Conservation (phyloP, 768 basidiomycete species). For the Pholiota conissans region DNA sequence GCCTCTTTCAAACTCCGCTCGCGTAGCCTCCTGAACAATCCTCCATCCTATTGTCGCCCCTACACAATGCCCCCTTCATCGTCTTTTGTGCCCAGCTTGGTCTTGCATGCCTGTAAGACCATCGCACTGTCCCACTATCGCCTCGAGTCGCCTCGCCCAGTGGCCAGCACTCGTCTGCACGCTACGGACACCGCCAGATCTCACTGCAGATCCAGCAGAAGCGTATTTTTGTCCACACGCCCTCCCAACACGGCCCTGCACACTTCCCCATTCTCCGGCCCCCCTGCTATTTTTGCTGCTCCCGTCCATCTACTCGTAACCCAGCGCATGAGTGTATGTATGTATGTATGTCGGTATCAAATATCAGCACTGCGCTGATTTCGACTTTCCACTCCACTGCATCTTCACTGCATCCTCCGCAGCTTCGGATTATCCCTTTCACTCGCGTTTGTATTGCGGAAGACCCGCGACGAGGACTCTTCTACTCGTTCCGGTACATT, state of each 20-base stretch:
- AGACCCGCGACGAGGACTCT: background rate
- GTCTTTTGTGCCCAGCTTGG: background rate
- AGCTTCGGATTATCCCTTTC: background rate
- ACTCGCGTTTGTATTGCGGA: background rate
- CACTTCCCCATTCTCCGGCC: background rate
- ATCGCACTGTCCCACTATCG: no score
- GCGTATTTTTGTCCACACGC: slow-evolving; percentile 3
- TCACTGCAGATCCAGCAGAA: slow-evolving; percentile 5
- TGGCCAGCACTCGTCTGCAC: no score
- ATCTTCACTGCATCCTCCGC: background rate
- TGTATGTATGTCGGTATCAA: no score
- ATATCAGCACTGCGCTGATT: background rate
- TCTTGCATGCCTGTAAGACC: no score
- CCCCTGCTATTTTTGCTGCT: background rate
- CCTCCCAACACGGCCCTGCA: background rate
- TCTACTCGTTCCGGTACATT: background rate
- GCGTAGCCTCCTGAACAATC: slow-evolving; percentile 8
- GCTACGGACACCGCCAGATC: slow-evolving; percentile 6
- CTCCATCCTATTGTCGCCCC: slow-evolving; percentile 16
- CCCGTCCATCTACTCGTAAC: background rate
- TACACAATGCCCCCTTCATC: background rate
- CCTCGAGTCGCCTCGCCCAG: no score
- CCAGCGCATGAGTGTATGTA: no score
- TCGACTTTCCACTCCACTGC: background rate
- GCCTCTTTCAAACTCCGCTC: slow-evolving; percentile 24